These are phyloP conservation scores for Lotus japonicus DNA, from an alignment of 306 rosid species.

Conservation along the genomic window DNA sequence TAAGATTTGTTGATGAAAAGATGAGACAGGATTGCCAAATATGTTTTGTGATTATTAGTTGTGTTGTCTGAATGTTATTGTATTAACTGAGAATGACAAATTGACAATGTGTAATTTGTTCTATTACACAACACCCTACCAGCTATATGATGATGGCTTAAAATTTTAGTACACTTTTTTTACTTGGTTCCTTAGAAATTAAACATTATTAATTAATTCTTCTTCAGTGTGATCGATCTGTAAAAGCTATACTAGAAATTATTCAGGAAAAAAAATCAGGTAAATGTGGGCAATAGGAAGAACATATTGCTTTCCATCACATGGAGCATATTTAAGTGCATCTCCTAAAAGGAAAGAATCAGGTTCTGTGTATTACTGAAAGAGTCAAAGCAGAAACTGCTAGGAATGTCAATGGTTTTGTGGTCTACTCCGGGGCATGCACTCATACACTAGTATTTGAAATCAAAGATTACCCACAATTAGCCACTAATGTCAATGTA, in stretches of 20 bases:
- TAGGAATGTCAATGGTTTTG: constrained; percentile 26
- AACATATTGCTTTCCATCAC: constrained; percentile 17
- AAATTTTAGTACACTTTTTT: too few species aligned
- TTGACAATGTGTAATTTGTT: neutral
- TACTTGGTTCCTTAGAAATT: too few species aligned
- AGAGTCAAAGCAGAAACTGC: constrained; percentile 31
- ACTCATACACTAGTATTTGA: neutral
- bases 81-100: neutral
- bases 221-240: neutral
- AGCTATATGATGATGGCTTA: too few species aligned
- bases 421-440: neutral
- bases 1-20: constrained; percentile 6
- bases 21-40: constrained; percentile 10
- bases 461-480: neutral
- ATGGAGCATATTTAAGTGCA: neutral
- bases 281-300: neutral
- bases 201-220: neutral
- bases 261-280: neutral
- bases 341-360: constrained; percentile 31
- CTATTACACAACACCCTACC: neutral
- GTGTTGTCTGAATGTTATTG: neutral
- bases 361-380: constrained; percentile 31
- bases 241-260: neutral
- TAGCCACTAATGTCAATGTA: neutral
- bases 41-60: neutral